Evolutionary conservation across 2,329 filamentous ascomycete species (phyloP).

Genomic region (Penicillium sumatraense): DNA sequence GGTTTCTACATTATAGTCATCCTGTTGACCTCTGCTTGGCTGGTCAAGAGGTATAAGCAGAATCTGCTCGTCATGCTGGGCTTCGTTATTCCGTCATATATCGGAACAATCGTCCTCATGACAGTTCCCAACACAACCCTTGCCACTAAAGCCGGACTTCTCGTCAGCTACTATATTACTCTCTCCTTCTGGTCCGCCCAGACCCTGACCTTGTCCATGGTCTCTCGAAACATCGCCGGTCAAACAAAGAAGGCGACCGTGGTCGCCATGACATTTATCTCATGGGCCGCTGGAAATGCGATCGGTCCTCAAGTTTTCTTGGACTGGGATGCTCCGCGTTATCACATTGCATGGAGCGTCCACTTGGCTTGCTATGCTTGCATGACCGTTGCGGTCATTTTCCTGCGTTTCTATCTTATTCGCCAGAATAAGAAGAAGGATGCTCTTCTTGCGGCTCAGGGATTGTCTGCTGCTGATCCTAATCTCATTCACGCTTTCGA

Average conservation of each 20-base stretch:
- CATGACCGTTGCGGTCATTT: conserved; percentile 62
- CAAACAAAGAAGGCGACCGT: conserved; percentile 74
- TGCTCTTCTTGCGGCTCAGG: conserved; percentile 48
- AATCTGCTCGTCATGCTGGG: conserved; percentile 69
- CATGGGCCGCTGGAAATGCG: conserved; percentile 71
- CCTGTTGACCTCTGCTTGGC: conserved; percentile 67
- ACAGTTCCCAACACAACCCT: conserved; percentile 64
- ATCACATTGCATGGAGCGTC: conserved; percentile 71
- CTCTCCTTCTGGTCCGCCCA: conserved; percentile 78
- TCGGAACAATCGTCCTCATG: conserved; percentile 63
- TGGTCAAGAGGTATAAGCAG: conserved; percentile 71
- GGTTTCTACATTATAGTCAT: conserved; percentile 75
- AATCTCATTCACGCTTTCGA: conserved; percentile 61
- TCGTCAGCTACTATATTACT: conserved; percentile 76
- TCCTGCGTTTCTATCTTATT: conserved; percentile 62
- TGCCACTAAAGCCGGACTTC: conserved; percentile 66
- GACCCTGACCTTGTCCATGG: conserved; percentile 68
- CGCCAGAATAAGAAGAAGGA: conserved; percentile 65
- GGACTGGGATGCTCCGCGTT: conserved; percentile 63
- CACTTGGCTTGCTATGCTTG: conserved; percentile 71
- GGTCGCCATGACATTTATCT: conserved; percentile 71
- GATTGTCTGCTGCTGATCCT: conserved; percentile 46
- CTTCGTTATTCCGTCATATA: conserved; percentile 62
- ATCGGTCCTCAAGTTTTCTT: conserved; percentile 71
- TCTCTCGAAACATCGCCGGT: conserved; percentile 71